Evolutionary conservation across 371 early-diverging fungal genomes (phyloP).

Genomic region (Apophysomyces ossiformis): DNA sequence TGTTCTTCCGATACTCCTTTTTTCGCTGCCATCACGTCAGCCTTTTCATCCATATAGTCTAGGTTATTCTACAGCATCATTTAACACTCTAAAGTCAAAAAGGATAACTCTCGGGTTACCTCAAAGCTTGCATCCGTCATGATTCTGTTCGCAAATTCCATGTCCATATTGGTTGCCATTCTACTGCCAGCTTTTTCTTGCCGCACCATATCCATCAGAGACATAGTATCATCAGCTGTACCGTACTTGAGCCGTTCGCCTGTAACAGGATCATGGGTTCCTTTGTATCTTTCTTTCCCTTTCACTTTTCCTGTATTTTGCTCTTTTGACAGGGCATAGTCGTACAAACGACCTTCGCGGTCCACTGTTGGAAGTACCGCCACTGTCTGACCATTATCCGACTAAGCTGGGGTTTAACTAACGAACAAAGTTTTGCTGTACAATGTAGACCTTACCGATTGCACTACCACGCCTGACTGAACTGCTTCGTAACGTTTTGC

Average conservation of each 20-base stretch:
- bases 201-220: slow-evolving; percentile 68
- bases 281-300: slow-evolving; percentile 54
- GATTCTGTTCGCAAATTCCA: slow-evolving; percentile 77
- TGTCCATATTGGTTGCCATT: slow-evolving; percentile 60
- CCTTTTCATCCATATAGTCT: slow-evolving; percentile 94
- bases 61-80: slow-evolving; percentile 55
- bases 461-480: slow-evolving; percentile 13
- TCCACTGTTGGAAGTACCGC: slow-evolving; percentile 69
- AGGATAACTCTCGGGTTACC: slow-evolving; percentile 22
- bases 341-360: slow-evolving; percentile 62
- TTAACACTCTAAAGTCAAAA: not conserved
- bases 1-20: slow-evolving; percentile 65
- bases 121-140: slow-evolving; percentile 76
- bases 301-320: slow-evolving; percentile 30
- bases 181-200: slow-evolving; percentile 66
- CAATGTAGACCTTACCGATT: slow-evolving; percentile 7
- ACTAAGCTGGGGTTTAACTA: not conserved
- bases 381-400: slow-evolving; percentile 19
- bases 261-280: slow-evolving; percentile 58
- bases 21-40: slow-evolving; percentile 75
- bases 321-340: slow-evolving; percentile 41
- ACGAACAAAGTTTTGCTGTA: not conserved
- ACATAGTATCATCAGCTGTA: slow-evolving; percentile 58
- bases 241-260: slow-evolving; percentile 65
- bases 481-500: slow-evolving; percentile 41